A percentile compares a stretch with the other conserved stretches of the same genome.
Conservation (phyloP, 192 early-diverging fungal species). For the Podochytrium sp. region DNA sequence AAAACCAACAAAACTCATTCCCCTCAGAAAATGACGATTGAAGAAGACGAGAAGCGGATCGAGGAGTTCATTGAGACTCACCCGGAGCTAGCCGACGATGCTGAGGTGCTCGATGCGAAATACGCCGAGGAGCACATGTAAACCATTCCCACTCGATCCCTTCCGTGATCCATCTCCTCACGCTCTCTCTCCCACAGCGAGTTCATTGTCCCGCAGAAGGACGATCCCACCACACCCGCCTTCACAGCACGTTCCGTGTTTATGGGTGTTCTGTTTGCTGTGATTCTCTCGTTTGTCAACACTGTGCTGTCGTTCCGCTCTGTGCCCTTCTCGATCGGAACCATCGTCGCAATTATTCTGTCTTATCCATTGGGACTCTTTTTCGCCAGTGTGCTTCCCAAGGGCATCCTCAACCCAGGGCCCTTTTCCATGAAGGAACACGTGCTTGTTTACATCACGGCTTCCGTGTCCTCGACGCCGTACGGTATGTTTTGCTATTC, state of each 20-base stretch:
- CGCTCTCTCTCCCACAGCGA: neutral
- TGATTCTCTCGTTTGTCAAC: slow-evolving; percentile 21
- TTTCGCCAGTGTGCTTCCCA: slow-evolving; percentile 53
- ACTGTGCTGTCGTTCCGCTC: slow-evolving; percentile 39
- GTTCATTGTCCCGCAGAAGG: slow-evolving; percentile 25
- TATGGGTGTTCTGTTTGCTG: neutral
- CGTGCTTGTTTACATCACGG: slow-evolving; percentile 71
- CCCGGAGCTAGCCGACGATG: neutral
- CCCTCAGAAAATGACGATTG: neutral
- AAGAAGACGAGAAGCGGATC: neutral
- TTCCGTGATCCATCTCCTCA: neutral
- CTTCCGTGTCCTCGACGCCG: slow-evolving; percentile 63
- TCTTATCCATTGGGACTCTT: slow-evolving; percentile 67
- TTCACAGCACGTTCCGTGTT: slow-evolving; percentile 28
- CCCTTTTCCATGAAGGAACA: slow-evolving; percentile 88
- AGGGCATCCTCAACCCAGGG: slow-evolving; percentile 68
- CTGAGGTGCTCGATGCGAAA: neutral
- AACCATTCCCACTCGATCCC: neutral
- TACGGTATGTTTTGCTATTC: too few species aligned
- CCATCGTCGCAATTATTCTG: slow-evolving; percentile 71
- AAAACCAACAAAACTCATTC: neutral
- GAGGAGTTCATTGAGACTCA: neutral
- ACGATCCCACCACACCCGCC: slow-evolving; percentile 35
- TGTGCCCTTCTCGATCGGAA: slow-evolving; percentile 49
- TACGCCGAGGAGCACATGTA: neutral